Evolutionary conservation across 148 eudicot genomes (phyloP), one percentile per base, ranked within the genome.

Genomic region (Tetragonia tetragonoides): DNA sequence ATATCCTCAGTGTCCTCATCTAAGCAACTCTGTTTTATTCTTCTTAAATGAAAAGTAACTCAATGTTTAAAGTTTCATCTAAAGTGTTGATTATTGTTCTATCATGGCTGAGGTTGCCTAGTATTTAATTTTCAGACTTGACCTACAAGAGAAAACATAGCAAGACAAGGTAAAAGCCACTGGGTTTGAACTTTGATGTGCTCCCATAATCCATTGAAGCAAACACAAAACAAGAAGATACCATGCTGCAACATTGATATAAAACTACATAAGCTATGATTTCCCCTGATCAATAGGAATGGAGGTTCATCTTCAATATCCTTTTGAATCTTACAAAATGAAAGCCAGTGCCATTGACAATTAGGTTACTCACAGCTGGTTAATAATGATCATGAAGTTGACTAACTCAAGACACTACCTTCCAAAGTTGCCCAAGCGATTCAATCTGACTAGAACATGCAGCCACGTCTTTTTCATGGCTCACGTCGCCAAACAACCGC

Each of bases 371-470:
- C 34, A 23, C 12, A 56, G 47, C 72, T 16, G 23, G 38, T 70
- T 60, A 46, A 14, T 21, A 62, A 14, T 15, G 34, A 77, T 57
- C 57, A 57, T 9, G 39, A 49, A 10, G 39, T 18, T 23, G 10
- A 17, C 37, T 49, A 16, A 28, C 14, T 46, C 16, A 49, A 61
- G 38, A 73, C 57, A 66, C 61, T 77, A 93, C 97, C 93, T 91
- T 87, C 90, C 90, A 91, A 34, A 88, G 51, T 81, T 70, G 80
- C 73, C 68, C 68, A 80, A 86, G 81, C 56, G 82, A 82, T 76
- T 68, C 72, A 42, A 66, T 67, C 63, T 76, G 72, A 39, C 46
- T 59, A 68, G 83, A 82, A 69, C 77, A 66, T 54, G 75, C 80
- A 60, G 64, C 78, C 61, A 16, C 69, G 80, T 71, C 81, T 70